phyloP scores from a whole-genome alignment of 352 stramenopile species.

The Phytophthora sansomeana region DNA sequence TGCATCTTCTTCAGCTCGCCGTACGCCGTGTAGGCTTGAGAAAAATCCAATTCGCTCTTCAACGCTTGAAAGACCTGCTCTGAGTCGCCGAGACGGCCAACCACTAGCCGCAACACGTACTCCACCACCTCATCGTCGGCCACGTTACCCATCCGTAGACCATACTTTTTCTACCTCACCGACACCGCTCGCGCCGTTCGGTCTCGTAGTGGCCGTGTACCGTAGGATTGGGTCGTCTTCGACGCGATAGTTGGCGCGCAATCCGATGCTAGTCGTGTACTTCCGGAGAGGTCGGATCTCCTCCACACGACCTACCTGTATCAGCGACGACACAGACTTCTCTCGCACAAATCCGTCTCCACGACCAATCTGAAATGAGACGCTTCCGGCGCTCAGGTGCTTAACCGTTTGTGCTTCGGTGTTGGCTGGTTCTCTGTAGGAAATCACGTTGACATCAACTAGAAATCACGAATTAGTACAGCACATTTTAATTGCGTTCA shows the following conservation, averaged over 20 bases:
- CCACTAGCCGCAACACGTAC: conserved; percentile 48
- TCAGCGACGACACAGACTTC: conserved; percentile 22
- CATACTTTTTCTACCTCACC: conserved; percentile 31
- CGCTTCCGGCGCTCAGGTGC: background rate
- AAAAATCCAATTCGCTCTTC: conserved; percentile 43
- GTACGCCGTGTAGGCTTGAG: conserved; percentile 49
- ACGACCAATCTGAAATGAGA: conserved; percentile 32
- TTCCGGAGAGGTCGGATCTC: conserved; percentile 22
- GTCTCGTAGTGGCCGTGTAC: conserved; percentile 63
- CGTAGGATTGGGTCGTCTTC: conserved; percentile 78
- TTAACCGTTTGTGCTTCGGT: conserved; percentile 10
- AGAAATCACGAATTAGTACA: too few species aligned
- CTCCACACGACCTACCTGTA: conserved; percentile 27
- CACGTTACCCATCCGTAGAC: conserved; percentile 19
- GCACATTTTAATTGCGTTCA: too few species aligned
- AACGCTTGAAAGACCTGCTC: conserved; percentile 47
- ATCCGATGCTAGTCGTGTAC: conserved; percentile 48
- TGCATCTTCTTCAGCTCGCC: conserved; percentile 44
- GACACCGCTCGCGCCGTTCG: conserved; percentile 33
- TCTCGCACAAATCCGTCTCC: conserved; percentile 19
- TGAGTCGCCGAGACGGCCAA: conserved; percentile 39
- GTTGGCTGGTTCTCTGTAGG: too few species aligned
- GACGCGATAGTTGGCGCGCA: conserved; percentile 48
- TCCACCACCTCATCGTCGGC: conserved; percentile 52
- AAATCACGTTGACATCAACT: too few species aligned